phyloP scores from a whole-genome alignment of 1,284 basidiomycete genomes.

The Cryptococcus sp. region DNA sequence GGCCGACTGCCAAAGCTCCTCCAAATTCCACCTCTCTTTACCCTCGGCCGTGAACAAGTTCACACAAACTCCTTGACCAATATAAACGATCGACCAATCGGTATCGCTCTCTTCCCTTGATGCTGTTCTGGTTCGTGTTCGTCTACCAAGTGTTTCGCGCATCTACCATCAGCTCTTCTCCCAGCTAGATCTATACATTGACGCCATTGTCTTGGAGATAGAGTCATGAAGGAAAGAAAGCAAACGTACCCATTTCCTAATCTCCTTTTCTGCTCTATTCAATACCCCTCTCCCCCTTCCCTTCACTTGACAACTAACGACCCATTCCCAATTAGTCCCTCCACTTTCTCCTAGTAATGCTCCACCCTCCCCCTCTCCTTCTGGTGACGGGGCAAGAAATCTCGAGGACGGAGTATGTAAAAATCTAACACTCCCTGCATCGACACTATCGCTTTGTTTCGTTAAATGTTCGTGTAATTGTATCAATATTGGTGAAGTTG shows the following conservation, averaged over 20 bases:
- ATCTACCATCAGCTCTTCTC: not conserved
- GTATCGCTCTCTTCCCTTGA: conserved; percentile 15
- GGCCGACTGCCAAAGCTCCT: conserved; percentile 20
- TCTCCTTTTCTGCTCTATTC: conserved; percentile 22
- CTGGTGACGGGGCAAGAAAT: not conserved
- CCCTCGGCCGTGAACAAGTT: conserved; percentile 32
- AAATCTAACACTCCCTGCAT: conserved; percentile 5
- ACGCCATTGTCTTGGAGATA: not conserved
- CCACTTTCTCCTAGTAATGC: conserved; percentile 1
- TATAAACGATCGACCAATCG: conserved; percentile 28
- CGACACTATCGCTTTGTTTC: not conserved
- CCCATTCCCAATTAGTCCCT: conserved; percentile 27
- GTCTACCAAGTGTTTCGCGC: not conserved
- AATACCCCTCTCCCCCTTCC: conserved; percentile 30
- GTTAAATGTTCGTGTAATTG: conserved; percentile 1
- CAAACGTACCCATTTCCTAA: conserved; percentile 29
- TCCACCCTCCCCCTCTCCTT: conserved; percentile 7
- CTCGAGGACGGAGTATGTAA: conserved; percentile 4
- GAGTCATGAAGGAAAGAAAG: not conserved
- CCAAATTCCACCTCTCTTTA: conserved; percentile 21
- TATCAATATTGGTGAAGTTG: not conserved
- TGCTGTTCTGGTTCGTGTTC: conserved; percentile 1
- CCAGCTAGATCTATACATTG: too few relatives aligned
- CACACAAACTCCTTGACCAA: conserved; percentile 17
- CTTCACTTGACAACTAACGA: conserved; percentile 21